Base-by-base conservation (phyloP, 2,329 filamentous ascomycete species). In the Diaporthe aspalathi region DNA sequence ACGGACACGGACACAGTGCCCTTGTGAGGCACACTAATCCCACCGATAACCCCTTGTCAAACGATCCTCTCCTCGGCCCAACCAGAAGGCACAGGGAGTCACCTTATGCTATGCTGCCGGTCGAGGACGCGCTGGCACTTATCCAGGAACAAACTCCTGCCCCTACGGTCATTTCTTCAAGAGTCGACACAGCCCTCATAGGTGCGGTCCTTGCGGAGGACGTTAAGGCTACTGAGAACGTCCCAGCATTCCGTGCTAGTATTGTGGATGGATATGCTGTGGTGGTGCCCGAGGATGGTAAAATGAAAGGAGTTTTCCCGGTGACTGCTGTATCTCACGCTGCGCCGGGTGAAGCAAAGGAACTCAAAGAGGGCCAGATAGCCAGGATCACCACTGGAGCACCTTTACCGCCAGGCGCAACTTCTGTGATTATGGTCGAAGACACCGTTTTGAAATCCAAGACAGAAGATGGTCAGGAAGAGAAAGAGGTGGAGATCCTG, bases 181-280 rank as follows among this genome's bases (percentile, higher is more conserved):
- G 89, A 8, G 92, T 97, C 5, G 84, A 92, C 72, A 85, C 87
- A 43, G 82, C 83, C 2, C 83, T 98, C 0, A 88, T 95, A 1
- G 94, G 94, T 9, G 89, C 88, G 11, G 91, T 98, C 0, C 84
- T 99, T 1, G 94, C 95, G 0, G 90, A 94, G 78, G 92, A 97
- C 75, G 91, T 99, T 29, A 88, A 85, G 49, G 94, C 96, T 0
- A 83, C 83, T 5, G 95, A 98, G 79, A 90, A 92, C 9, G 96
- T 99, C 0, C 96, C 96, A 0, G 96, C 95, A 0, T 99, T 97
- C 82, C 87, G 94, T 71, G 96, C 96, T 22, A 98, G 95, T 78
- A 98, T 98, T 50, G 96, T 99, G 0, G 96, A 99, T 80, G 96
- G 96, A 1, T 99, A 99, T 78, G 96, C 96, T 2, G 89, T 97